Evolutionary conservation across 2,329 filamentous ascomycete species (phyloP), one percentile per base, ranked within the genome.

Genomic region (Ilyonectria robusta): DNA sequence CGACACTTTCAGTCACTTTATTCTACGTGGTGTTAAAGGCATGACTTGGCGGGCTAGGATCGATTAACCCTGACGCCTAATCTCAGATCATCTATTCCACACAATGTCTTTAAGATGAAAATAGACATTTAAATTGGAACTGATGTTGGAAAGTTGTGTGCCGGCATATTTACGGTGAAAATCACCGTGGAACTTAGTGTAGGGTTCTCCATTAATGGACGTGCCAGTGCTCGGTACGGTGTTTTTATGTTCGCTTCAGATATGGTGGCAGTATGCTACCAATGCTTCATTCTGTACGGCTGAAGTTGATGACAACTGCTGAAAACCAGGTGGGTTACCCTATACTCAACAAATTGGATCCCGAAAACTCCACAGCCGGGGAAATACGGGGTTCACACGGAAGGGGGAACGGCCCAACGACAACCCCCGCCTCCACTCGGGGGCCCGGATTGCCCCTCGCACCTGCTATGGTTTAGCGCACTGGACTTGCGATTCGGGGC

Each of bases 401-500:
- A 33, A 33, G 8, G 11, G 31, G 31, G 31, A 33, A 33, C 26
- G 23, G 15, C 47, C 23, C 15, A 26, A 2, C 26, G 23, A 17
- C 17, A 26, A 8, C 5, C 29, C 15, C 26, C 26, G 26, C 26
- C 37, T 40, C 37, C 47, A 35, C 61, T 15, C 26, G 31, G 31
- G 31, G 31, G 31, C 11, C 31, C 31, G 11, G 35, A 40, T n/a
- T 76, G 70, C 78, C 78, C 79, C 78, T 79, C 79, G 72, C 80
- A 72, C 79, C 65, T 10, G 6, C 58, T 75, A 19, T 2, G 69
- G 78, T 31, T 68, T 81, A 79, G 78, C 67, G 65, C 29, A 2
- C 19, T 37, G 37, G 46, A 35, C 23, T 44, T 37, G 29, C 5
- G 21, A 58, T 50, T 54, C 46, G 59, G 56, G 59, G 35, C 46